These are phyloP conservation scores for Myxozyma vanderwaltii DNA, from an alignment of 805 yeast species.

Conservation along the genomic window DNA sequence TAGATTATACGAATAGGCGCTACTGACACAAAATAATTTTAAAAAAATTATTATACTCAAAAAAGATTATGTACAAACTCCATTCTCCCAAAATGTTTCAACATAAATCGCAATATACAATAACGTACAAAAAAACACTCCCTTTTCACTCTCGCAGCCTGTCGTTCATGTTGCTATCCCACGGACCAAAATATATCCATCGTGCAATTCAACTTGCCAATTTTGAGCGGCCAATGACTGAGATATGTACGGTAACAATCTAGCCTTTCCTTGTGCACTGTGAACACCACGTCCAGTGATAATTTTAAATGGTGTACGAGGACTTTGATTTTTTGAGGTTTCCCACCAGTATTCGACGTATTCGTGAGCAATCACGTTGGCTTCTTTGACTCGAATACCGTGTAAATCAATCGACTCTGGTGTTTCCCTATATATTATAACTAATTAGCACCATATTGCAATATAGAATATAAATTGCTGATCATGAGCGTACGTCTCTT, in stretches of 20 bases:
- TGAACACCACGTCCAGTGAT: slow-evolving; percentile 33
- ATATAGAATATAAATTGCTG: neutral
- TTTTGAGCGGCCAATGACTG: slow-evolving; percentile 16
- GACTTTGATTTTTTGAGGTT: neutral
- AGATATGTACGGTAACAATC: slow-evolving; percentile 21
- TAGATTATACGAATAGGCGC: no score
- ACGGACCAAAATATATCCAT: slow-evolving; percentile 18
- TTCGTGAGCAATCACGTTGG: slow-evolving; percentile 12
- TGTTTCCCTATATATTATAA: neutral
- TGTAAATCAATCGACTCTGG: slow-evolving; percentile 18
- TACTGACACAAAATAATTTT: no score
- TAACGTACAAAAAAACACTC: neutral
- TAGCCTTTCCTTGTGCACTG: slow-evolving; percentile 19
- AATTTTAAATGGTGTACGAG: slow-evolving; percentile 12
- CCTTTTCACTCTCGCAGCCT: no score
- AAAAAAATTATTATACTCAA: no score
- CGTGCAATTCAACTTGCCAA: slow-evolving; percentile 18
- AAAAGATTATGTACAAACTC: no score
- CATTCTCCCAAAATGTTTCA: no score
- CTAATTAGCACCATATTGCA: neutral
- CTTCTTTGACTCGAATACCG: slow-evolving; percentile 17
- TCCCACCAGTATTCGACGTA: slow-evolving; percentile 22
- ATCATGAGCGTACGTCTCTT: neutral
- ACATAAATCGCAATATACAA: neutral
- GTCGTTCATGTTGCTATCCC: slow-evolving; percentile 1